Conservation (phyloP, 768 basidiomycete species). For the Sistotremastrum suecicum region DNA sequence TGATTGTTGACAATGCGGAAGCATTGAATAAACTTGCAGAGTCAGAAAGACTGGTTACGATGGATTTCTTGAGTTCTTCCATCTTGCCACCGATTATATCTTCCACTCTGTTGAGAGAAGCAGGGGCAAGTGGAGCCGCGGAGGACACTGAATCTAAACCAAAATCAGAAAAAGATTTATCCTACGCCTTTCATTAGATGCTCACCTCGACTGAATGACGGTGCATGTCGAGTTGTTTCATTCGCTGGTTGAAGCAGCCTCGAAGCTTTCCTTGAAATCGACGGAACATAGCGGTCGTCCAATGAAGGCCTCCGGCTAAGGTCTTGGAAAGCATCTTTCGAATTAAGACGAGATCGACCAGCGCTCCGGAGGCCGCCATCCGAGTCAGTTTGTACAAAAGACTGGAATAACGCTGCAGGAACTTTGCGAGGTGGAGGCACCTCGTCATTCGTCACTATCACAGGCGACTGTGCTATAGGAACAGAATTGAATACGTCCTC, state of each 20-base stretch:
- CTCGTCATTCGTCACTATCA: neutral
- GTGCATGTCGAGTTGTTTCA: neutral
- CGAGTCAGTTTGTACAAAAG: conserved; percentile 34
- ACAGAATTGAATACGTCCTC: neutral
- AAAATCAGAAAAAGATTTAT: too few species aligned
- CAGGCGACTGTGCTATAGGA: neutral
- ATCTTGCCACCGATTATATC: too few species aligned
- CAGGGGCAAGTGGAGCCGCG: too few species aligned
- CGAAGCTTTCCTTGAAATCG: conserved; percentile 50
- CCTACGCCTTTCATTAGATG: too few species aligned
- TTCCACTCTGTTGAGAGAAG: too few species aligned
- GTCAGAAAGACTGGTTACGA: too few species aligned
- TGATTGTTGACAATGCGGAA: too few species aligned
- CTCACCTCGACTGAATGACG: neutral
- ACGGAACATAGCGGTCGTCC: conserved; percentile 57
- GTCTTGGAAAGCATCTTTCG: conserved; percentile 53
- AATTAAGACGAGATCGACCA: conserved; percentile 66
- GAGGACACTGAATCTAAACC: too few species aligned
- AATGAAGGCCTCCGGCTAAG: conserved; percentile 56
- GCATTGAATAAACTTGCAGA: too few species aligned
- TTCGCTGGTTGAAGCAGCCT: conserved; percentile 12
- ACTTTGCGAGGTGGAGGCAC: conserved; percentile 30
- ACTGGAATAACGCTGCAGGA: conserved; percentile 79
- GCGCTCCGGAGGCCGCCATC: conserved; percentile 57
- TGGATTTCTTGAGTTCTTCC: too few species aligned